Evolutionary conservation across 176 grass and related monocot genomes (phyloP).

Genomic region (Hordeum vulgare): DNA sequence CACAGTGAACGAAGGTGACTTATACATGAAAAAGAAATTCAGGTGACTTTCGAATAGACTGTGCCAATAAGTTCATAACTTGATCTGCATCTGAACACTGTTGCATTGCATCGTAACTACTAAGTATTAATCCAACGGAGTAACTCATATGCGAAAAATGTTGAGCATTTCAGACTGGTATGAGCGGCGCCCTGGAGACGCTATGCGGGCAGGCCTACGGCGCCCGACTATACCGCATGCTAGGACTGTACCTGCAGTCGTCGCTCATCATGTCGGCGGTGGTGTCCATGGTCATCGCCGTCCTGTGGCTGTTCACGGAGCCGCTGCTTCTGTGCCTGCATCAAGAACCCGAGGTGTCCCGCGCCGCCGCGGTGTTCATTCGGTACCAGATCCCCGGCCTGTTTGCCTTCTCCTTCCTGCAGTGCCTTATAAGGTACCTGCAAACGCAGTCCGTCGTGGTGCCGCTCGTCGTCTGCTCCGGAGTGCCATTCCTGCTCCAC

Average conservation of each 20-base stretch:
- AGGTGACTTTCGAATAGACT: too few relatives aligned
- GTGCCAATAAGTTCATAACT: neutral
- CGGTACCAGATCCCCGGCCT: slow-evolving; percentile 47
- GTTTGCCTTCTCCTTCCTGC: slow-evolving; percentile 56
- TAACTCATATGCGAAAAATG: neutral
- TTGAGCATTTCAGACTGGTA: slow-evolving; percentile 38
- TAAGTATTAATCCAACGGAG: too few relatives aligned
- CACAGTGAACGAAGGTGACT: too few relatives aligned
- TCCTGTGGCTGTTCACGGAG: slow-evolving; percentile 71
- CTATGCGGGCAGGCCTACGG: slow-evolving; percentile 84
- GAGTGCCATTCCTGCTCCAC: slow-evolving; percentile 43
- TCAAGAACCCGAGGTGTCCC: slow-evolving; percentile 57
- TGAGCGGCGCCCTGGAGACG: slow-evolving; percentile 84
- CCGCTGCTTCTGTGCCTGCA: slow-evolving; percentile 46
- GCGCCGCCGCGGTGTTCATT: slow-evolving; percentile 49
- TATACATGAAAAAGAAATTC: too few relatives aligned
- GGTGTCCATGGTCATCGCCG: slow-evolving; percentile 48
- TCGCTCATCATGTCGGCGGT: slow-evolving; percentile 44
- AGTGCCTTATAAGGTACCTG: slow-evolving; percentile 75
- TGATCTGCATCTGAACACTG: too few relatives aligned
- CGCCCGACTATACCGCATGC: slow-evolving; percentile 51
- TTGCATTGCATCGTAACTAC: too few relatives aligned
- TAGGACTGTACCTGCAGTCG: slow-evolving; percentile 82
- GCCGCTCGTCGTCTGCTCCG: slow-evolving; percentile 71
- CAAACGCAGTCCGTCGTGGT: slow-evolving; percentile 62